Base-by-base conservation (phyloP, 306 rosid genomes). In the Quercus robur region DNA sequence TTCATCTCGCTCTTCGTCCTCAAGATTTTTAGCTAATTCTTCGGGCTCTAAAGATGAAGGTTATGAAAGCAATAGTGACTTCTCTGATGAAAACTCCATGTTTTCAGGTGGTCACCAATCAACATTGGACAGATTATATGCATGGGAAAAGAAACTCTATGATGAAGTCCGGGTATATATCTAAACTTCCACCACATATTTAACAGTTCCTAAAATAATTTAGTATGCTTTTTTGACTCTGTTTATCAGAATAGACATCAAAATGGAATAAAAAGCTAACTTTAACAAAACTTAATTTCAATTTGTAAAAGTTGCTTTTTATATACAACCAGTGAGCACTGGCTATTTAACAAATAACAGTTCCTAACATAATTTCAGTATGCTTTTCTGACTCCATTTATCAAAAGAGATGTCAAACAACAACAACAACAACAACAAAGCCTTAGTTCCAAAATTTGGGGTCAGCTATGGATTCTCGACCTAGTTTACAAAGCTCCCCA, bases 131-230 rank as follows among this genome's bases (percentile, higher is more conserved):
- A 88, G 90, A 78, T 80, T 95, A 81, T 95, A 89, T 82, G 91
- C 95, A 15, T 95, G 98, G 98, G 99, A 91, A 84, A 95, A 93
- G 91, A 95, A 95, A 80, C 94, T 95, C 61, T 95, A 89, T 1
- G 89, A 95, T 67, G 97, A 95, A 87, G 99, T 95, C 58, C 89
- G 67, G 97, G 98, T 95, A 89, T 74, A 35, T 19, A 51, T 77
- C 81, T 33, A 73, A 73, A 63, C 72, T 70, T 71, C 55, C 28
- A 19, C 74, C 14, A 25, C 76, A 38, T 61, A 74, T 19, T 55
- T 33, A 31, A 75, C 52, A 68, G 62, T 69, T 12, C 44, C 35
- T 12, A 11, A 23, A 26, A 75, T 26, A 25, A 23, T 76, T 71
- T 67, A 23, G 5, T 70, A 55, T 10, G 56, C 71, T 59, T 67